Conservation (phyloP, 257 asterid species). For the Nicotiana noctiflora region DNA sequence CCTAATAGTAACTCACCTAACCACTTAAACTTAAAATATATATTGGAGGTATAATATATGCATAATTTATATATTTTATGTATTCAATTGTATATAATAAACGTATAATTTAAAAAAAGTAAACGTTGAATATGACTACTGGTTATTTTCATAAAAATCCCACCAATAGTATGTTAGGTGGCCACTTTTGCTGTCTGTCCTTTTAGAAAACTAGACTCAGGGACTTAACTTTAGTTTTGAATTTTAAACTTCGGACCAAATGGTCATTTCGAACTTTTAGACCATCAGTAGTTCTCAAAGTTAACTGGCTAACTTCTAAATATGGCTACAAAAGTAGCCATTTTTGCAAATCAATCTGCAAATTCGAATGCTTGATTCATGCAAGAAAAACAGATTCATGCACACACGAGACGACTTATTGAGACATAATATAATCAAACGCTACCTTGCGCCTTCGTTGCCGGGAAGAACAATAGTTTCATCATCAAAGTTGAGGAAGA, state of each 20-base stretch:
- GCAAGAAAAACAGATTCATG: not conserved
- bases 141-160: too few species aligned
- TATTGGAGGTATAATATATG: too few species aligned
- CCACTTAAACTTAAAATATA: too few species aligned
- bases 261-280: too few species aligned
- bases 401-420: not conserved
- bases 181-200: not conserved
- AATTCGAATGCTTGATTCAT: not conserved
- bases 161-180: not conserved
- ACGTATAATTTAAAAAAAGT: too few species aligned
- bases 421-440: not conserved
- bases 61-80: too few species aligned
- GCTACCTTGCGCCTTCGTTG: conserved; percentile 20
- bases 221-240: not conserved
- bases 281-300: too few species aligned
- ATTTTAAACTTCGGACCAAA: not conserved
- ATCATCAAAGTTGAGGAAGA: conserved; percentile 35
- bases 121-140: too few species aligned
- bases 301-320: not conserved
- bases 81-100: too few species aligned
- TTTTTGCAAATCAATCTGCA: not conserved
- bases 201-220: not conserved
- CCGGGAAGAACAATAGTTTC: conserved; percentile 27
- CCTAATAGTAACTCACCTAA: too few species aligned
- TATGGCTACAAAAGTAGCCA: not conserved